Conservation (phyloP, 2,329 filamentous ascomycete species). For the Neofusicoccum cordaticola region DNA sequence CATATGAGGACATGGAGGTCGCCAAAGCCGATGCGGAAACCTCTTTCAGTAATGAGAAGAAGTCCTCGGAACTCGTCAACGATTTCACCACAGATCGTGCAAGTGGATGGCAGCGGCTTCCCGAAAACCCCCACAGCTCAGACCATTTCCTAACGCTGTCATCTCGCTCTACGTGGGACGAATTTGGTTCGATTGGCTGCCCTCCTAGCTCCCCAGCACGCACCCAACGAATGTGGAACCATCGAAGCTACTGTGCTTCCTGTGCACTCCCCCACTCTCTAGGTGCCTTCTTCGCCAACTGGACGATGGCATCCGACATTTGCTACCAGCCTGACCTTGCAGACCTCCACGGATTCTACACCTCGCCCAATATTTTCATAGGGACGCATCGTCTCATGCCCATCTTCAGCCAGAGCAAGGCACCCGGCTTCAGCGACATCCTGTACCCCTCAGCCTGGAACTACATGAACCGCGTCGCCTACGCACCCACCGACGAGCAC, state of each 20-base stretch:
- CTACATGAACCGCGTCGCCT: slow-evolving; percentile 57
- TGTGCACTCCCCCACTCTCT: slow-evolving; percentile 65
- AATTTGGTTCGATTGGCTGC: slow-evolving; percentile 54
- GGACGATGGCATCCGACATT: slow-evolving; percentile 62
- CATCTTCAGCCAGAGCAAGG: slow-evolving; percentile 73
- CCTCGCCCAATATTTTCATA: slow-evolving; percentile 61
- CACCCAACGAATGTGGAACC: slow-evolving; percentile 52
- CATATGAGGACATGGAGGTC: slow-evolving; percentile 33
- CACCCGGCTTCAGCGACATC: slow-evolving; percentile 71
- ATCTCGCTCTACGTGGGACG: slow-evolving; percentile 40
- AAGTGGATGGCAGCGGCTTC: slow-evolving; percentile 37
- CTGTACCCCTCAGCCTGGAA: slow-evolving; percentile 67
- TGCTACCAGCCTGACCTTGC: slow-evolving; percentile 77
- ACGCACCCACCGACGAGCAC: slow-evolving; percentile 49
- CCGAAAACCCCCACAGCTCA: slow-evolving; percentile 22
- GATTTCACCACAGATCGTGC: slow-evolving; percentile 40
- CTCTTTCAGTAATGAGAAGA: background rate
- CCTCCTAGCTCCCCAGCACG: slow-evolving; percentile 22
- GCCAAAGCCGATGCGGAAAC: background rate
- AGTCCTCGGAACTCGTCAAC: slow-evolving; percentile 16
- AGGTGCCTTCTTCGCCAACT: slow-evolving; percentile 65
- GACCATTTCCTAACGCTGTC: slow-evolving; percentile 34
- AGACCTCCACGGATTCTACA: slow-evolving; percentile 70
- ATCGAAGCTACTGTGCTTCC: slow-evolving; percentile 60
- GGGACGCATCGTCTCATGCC: slow-evolving; percentile 66